A percentile compares a stretch with the other conserved stretches of the same genome.
Evolutionary conservation across 495 filamentous ascomycete species (phyloP).

Genomic region (Cudoniella acicularis): DNA sequence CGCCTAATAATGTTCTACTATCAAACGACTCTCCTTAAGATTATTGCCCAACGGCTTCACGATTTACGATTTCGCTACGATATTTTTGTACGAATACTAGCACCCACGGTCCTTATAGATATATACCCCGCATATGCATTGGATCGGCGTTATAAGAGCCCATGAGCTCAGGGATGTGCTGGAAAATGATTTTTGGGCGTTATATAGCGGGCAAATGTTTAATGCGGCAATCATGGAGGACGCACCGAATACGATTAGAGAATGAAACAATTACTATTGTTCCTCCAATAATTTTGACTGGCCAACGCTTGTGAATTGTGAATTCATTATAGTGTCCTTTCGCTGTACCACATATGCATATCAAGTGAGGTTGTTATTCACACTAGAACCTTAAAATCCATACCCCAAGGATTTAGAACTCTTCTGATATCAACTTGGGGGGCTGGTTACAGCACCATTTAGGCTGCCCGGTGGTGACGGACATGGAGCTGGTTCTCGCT

Average conservation of each 20-base stretch:
- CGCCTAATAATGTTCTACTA: conserved; percentile 17
- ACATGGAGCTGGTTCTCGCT: not conserved
- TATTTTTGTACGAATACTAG: conserved; percentile 25
- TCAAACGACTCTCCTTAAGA: conserved; percentile 21
- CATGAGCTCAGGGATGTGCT: conserved; percentile 8
- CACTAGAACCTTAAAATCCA: too few relatives aligned
- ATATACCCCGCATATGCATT: conserved; percentile 26
- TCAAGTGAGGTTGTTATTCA: too few relatives aligned
- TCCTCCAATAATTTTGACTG: too few relatives aligned
- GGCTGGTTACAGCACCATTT: too few relatives aligned
- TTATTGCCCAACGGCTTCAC: conserved; percentile 13
- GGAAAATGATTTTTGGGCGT: conserved; percentile 14
- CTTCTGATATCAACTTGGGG: too few relatives aligned
- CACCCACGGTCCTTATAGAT: conserved; percentile 25
- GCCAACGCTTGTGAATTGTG: too few relatives aligned
- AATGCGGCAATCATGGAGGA: not conserved
- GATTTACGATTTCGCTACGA: conserved; percentile 27
- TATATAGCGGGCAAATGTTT: conserved; percentile 6
- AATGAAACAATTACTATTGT: conserved; percentile 6
- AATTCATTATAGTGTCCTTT: too few relatives aligned
- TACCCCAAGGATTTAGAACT: too few relatives aligned
- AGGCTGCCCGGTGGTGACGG: too few relatives aligned
- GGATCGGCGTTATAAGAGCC: conserved; percentile 19
- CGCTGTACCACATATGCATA: too few relatives aligned
- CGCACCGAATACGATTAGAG: conserved; percentile 2